phyloP scores from a whole-genome alignment of 129 eudicot genomes.

The Centaurea solstitialis region DNA sequence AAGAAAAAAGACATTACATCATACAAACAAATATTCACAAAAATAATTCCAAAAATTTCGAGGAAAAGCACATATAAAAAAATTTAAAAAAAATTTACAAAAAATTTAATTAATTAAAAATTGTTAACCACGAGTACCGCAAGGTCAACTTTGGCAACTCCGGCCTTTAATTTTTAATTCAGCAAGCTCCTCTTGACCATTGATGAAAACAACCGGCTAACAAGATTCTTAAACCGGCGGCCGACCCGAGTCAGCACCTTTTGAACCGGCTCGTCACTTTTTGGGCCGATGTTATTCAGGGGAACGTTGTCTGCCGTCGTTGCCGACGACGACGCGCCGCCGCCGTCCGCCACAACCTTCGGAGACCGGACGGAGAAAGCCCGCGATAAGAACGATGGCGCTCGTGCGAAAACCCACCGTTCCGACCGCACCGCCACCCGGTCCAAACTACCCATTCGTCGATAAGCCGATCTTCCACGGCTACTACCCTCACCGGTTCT shows the following conservation, averaged over 20 bases:
- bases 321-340: conserved; percentile 49
- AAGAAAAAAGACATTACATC: not conserved
- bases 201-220: not conserved
- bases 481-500: conserved; percentile 53
- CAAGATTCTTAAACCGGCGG: conserved; percentile 53
- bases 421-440: conserved; percentile 46
- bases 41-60: not conserved
- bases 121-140: conserved; percentile 9
- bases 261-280: conserved; percentile 44
- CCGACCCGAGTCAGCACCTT: conserved; percentile 41
- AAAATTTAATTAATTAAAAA: conserved; percentile 1
- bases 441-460: conserved; percentile 53
- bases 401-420: conserved; percentile 62
- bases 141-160: conserved; percentile 20
- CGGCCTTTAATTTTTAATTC: conserved; percentile 10
- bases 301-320: conserved; percentile 38
- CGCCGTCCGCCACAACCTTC: conserved; percentile 54
- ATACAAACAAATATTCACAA: conserved; percentile 28
- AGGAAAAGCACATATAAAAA: conserved; percentile 4
- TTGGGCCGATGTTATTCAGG: conserved; percentile 44
- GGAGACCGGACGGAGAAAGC: conserved; percentile 61
- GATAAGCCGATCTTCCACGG: conserved; percentile 29
- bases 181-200: conserved; percentile 15
- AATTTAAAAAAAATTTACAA: conserved; percentile 25
- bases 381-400: conserved; percentile 55